Percentiles rank a stretch among this genome's conserved stretches.
Evolutionary conservation across 2,329 filamentous ascomycete genomes (phyloP).

Genomic region (Scedosporium aurantiacum): DNA sequence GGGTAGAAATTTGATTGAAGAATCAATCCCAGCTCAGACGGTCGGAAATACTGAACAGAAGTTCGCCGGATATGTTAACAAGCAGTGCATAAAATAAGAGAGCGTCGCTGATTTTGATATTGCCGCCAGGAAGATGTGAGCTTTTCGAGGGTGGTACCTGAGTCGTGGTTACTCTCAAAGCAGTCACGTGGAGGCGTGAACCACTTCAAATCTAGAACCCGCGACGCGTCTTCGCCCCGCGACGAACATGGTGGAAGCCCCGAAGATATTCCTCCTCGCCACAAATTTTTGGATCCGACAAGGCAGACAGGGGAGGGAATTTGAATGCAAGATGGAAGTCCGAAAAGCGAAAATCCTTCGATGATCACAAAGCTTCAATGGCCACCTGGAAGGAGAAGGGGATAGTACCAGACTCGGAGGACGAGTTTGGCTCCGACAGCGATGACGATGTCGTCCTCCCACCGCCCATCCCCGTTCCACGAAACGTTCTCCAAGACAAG

Average conservation of each 20-base stretch:
- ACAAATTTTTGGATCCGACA: not conserved
- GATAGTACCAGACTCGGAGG: constrained; percentile 40
- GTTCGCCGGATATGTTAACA: too few relatives aligned
- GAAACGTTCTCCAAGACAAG: not conserved
- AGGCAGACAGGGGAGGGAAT: not conserved
- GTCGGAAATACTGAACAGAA: not conserved
- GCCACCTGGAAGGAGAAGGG: constrained; percentile 38
- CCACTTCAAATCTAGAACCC: not conserved
- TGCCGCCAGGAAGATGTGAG: too few relatives aligned
- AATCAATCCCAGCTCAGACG: not conserved
- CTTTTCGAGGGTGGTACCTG: not conserved
- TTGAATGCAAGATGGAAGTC: constrained; percentile 12
- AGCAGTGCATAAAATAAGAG: too few relatives aligned
- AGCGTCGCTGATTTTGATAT: too few relatives aligned
- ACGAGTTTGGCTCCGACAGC: constrained; percentile 32
- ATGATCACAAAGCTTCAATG: constrained; percentile 20
- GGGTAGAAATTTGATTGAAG: not conserved
- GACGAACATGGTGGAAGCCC: not conserved
- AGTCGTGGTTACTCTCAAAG: not conserved
- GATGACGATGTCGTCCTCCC: constrained; percentile 14
- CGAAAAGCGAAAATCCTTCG: constrained; percentile 14
- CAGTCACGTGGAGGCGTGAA: not conserved
- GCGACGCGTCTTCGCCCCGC: not conserved
- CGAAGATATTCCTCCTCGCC: not conserved
- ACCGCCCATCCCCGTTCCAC: not conserved